Conservation (phyloP, 768 basidiomycete species). For the Leccinum pellstonianum region DNA sequence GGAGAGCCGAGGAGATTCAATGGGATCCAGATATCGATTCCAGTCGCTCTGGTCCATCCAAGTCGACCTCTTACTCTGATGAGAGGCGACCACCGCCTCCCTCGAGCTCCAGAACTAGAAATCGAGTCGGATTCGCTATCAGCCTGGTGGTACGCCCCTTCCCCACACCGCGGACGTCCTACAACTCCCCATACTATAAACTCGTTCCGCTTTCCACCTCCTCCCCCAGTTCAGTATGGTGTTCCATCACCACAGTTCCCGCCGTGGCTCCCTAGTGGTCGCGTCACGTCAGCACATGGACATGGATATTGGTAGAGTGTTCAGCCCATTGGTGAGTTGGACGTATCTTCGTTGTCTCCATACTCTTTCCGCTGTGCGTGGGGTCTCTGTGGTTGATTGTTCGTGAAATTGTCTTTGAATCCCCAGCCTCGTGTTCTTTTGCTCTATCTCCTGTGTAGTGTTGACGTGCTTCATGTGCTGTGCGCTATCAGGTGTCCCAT, state of each 20-base stretch:
- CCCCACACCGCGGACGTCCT: constrained; percentile 8
- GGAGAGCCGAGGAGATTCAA: not conserved
- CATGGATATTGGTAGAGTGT: constrained; percentile 22
- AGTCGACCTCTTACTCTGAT: not conserved
- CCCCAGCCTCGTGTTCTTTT: not conserved
- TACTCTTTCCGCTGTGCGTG: not conserved
- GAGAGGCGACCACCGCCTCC: constrained; percentile 1
- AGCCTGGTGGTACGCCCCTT: constrained; percentile 9
- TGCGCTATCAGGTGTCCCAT: constrained; percentile 12
- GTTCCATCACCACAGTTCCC: constrained; percentile 15
- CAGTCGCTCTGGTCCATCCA: not conserved
- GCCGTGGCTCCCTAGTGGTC: constrained; percentile 16
- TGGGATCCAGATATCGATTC: constrained; percentile 19
- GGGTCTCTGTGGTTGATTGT: not conserved
- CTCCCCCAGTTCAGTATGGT: constrained; percentile 10
- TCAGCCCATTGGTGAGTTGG: constrained; percentile 22
- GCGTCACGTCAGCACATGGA: constrained; percentile 11
- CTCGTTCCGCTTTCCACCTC: constrained; percentile 14
- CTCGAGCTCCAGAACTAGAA: constrained; percentile 1
- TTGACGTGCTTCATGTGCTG: constrained; percentile 10
- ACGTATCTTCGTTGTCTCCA: constrained; percentile 1
- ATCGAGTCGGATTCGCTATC: constrained; percentile 12
- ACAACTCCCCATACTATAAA: not conserved
- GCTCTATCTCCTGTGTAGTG: not conserved
- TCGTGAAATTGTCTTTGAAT: not conserved